phyloP scores from a whole-genome alignment of 2,329 filamentous ascomycete species.

The Lachnellula hyalina region DNA sequence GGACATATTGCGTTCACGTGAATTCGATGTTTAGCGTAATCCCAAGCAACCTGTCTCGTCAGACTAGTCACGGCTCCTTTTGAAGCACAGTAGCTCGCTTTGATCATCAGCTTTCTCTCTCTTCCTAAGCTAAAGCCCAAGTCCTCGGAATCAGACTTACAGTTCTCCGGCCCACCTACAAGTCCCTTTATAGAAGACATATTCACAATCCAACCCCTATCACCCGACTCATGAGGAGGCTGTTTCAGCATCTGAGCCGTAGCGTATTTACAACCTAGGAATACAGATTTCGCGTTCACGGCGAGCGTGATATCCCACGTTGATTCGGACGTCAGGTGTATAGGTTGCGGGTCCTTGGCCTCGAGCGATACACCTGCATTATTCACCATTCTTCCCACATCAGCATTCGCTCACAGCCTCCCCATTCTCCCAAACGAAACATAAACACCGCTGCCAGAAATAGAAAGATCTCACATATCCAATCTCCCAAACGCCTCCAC shows the following conservation, averaged over 20 bases:
- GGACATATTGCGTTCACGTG: constrained; percentile 51
- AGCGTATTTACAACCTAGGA: constrained; percentile 41
- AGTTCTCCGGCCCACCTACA: constrained; percentile 29
- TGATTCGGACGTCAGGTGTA: constrained; percentile 43
- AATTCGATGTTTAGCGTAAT: constrained; percentile 43
- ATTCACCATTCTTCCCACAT: constrained; percentile 37
- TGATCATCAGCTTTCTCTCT: neutral
- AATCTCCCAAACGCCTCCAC: constrained; percentile 36
- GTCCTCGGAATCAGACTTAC: constrained; percentile 17
- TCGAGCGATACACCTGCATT: constrained; percentile 46
- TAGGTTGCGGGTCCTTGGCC: constrained; percentile 26
- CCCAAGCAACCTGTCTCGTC: constrained; percentile 43
- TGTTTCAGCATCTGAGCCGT: constrained; percentile 46
- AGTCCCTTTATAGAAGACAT: constrained; percentile 40
- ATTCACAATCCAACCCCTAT: constrained; percentile 47
- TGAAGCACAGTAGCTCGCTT: constrained; percentile 40
- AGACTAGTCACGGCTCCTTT: constrained; percentile 47
- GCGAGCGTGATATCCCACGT: constrained; percentile 40
- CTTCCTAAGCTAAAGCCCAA: neutral
- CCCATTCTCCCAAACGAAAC: neutral
- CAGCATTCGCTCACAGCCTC: neutral
- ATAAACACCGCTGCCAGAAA: neutral
- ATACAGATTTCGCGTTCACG: constrained; percentile 36
- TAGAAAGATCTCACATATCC: constrained; percentile 35
- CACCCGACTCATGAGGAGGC: constrained; percentile 33